phyloP scores from a whole-genome alignment of 108 stramenopile species.

The Heterococcus sp. region DNA sequence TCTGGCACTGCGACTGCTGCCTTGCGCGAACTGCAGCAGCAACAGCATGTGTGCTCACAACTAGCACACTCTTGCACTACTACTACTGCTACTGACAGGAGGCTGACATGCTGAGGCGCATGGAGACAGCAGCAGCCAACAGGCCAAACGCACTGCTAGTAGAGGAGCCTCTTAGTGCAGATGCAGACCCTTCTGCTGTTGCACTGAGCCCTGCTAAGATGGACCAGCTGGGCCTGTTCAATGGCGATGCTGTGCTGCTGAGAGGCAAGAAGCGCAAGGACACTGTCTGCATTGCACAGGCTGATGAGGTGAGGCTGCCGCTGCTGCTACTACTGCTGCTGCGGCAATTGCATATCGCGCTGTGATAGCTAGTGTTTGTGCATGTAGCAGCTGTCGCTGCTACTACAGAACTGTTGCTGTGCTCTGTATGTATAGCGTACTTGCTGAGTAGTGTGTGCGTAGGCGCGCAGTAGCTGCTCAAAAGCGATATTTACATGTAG shows the following conservation, averaged over 20 bases:
- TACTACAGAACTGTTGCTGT: no score
- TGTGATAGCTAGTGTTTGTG: neutral
- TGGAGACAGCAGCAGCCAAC: neutral
- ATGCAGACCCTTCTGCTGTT: slow-evolving; percentile 43
- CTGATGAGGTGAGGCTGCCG: slow-evolving; percentile 25
- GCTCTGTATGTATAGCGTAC: no score
- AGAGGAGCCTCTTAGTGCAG: slow-evolving; percentile 33
- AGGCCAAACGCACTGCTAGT: slow-evolving; percentile 3
- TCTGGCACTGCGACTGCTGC: no score
- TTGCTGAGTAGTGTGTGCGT: no score
- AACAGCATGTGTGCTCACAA: no score
- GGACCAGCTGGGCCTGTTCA: slow-evolving; percentile 52
- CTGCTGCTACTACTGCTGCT: neutral
- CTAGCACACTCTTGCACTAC: no score
- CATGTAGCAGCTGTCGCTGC: no score
- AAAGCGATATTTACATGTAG: no score
- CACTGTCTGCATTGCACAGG: slow-evolving; percentile 50
- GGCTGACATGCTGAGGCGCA: neutral
- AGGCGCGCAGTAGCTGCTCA: no score
- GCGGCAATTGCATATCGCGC: neutral
- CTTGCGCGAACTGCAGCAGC: no score
- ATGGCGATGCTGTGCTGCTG: slow-evolving; percentile 53
- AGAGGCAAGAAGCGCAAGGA: slow-evolving; percentile 59
- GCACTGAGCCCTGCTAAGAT: slow-evolving; percentile 44
- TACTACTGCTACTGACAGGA: neutral